These are phyloP conservation scores for Aspergillus diversus DNA, from an alignment of 495 filamentous ascomycete species.

Conservation along the genomic window DNA sequence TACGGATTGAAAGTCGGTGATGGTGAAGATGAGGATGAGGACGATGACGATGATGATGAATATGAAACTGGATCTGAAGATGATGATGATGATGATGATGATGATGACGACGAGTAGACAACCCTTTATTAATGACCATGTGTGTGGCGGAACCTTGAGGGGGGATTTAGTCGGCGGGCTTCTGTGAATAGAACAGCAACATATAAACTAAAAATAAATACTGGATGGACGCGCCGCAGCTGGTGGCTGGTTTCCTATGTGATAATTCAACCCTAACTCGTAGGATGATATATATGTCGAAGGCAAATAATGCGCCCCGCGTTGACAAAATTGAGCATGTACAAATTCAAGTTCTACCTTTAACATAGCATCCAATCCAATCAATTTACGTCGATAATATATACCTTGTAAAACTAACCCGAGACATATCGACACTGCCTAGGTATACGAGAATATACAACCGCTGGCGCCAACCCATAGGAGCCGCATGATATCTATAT, in stretches of 20 bases:
- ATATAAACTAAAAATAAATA: not conserved
- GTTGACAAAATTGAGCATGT: no score
- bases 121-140: not conserved
- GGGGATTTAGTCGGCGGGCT: not conserved
- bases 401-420: no score
- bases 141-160: not conserved
- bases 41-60: conserved; percentile 62
- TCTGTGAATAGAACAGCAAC: not conserved
- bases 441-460: not conserved
- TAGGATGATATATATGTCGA: no score
- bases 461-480: not conserved
- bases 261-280: no score
- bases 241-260: not conserved
- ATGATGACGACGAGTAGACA: conserved; percentile 23
- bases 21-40: conserved; percentile 67
- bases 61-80: conserved; percentile 51
- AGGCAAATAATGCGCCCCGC: no score
- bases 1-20: conserved; percentile 81
- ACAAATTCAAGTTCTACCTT: no score
- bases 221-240: not conserved
- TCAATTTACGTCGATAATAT: no score
- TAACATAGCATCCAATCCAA: no score
- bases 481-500: conserved; percentile 16
- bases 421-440: no score
- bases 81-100: conserved; percentile 34